These are phyloP conservation scores for Aspergillus floridensis DNA, from an alignment of 2,329 filamentous ascomycete species.

Conservation along the genomic window DNA sequence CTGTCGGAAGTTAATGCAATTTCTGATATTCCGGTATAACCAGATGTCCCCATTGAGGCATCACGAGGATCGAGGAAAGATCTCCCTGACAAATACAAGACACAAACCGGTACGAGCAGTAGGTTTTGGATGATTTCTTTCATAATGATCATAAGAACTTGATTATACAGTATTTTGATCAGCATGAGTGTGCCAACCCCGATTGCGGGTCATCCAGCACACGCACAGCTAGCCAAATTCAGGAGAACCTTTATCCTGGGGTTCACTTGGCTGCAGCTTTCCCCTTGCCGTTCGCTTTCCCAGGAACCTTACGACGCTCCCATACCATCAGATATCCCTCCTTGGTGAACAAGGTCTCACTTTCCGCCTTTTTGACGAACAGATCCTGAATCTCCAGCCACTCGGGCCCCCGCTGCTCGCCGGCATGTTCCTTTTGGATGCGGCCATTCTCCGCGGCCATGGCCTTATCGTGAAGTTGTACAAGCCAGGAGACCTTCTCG, in stretches of 20 bases:
- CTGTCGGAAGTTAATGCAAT: too few species aligned
- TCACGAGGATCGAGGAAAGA: too few species aligned
- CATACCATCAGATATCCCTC: slow-evolving; percentile 96
- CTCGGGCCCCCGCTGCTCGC: slow-evolving; percentile 57
- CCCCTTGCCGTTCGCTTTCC: slow-evolving; percentile 39
- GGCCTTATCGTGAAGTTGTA: slow-evolving; percentile 78
- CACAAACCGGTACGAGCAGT: background rate
- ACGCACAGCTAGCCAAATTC: background rate
- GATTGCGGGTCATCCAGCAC: background rate
- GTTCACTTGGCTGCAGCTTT: slow-evolving; percentile 27
- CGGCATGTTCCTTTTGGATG: slow-evolving; percentile 23
- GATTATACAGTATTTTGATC: slow-evolving; percentile 8
- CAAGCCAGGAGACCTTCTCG: slow-evolving; percentile 93
- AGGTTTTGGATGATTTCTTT: background rate
- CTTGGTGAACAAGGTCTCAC: slow-evolving; percentile 84
- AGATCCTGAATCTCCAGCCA: slow-evolving; percentile 95
- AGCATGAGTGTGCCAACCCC: background rate
- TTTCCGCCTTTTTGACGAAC: slow-evolving; percentile 84
- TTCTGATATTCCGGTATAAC: too few species aligned
- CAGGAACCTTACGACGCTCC: slow-evolving; percentile 68
- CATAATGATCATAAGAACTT: slow-evolving; percentile 3
- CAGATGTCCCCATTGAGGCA: too few species aligned
- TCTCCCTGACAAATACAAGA: too few species aligned
- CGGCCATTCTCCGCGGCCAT: slow-evolving; percentile 42
- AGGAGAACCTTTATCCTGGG: background rate